Percentiles rank a stretch among this genome's conserved stretches.
These are phyloP conservation scores for Eruca vesicaria DNA, from an alignment of 441 rosid species.

Conservation along the genomic window DNA sequence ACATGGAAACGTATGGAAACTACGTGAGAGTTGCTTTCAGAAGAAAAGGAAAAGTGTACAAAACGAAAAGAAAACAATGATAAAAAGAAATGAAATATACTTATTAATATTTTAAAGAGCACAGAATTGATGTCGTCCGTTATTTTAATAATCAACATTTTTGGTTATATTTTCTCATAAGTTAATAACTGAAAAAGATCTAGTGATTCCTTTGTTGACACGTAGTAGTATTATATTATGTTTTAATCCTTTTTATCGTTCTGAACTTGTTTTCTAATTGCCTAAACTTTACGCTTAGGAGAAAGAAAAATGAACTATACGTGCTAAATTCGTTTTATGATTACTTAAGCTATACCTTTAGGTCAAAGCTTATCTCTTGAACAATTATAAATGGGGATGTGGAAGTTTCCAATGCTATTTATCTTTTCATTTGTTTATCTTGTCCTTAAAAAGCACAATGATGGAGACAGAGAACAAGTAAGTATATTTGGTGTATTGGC, in stretches of 20 bases:
- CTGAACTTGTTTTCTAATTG: neutral
- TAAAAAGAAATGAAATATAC: neutral
- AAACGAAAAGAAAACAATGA: slow-evolving; percentile 3
- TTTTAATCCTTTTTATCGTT: neutral
- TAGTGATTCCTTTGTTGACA: neutral
- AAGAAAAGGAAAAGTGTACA: slow-evolving; percentile 9
- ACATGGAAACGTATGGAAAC: slow-evolving; percentile 1
- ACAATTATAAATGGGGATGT: neutral
- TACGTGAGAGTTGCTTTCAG: slow-evolving; percentile 13
- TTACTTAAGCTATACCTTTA: neutral
- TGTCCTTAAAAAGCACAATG: slow-evolving; percentile 15
- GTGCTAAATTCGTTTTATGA: neutral
- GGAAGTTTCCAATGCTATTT: slow-evolving; percentile 20
- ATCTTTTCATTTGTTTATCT: neutral
- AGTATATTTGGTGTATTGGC: slow-evolving; percentile 27
- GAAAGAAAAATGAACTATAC: neutral
- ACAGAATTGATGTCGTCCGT: neutral
- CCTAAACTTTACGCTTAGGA: neutral
- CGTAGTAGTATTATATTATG: neutral
- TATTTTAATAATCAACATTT: neutral
- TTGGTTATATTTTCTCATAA: neutral
- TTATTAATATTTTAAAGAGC: neutral
- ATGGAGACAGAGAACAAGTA: slow-evolving; percentile 16
- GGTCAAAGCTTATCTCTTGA: slow-evolving; percentile 23
- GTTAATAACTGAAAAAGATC: neutral